Conservation (phyloP, 768 basidiomycete genomes). For the Boletus patriciae region DNA sequence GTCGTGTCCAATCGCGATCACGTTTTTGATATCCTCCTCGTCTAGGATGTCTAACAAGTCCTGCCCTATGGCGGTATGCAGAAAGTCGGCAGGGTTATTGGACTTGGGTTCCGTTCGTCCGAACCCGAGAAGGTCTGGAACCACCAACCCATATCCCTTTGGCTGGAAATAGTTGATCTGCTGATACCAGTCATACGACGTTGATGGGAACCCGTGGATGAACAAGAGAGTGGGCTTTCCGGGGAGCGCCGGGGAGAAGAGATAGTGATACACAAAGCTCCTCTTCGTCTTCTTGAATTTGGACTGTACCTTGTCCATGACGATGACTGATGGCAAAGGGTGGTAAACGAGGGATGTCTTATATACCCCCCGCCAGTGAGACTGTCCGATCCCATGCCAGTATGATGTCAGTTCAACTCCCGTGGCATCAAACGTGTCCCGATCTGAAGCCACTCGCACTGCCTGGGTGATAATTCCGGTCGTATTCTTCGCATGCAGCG, state of each 20-base stretch:
- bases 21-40: constrained; percentile 32
- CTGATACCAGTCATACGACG: constrained; percentile 43
- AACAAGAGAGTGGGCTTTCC: constrained; percentile 42
- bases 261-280: constrained; percentile 39
- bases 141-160: constrained; percentile 44
- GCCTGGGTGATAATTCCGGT: constrained; percentile 10
- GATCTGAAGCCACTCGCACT: constrained; percentile 17
- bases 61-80: constrained; percentile 24
- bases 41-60: constrained; percentile 43
- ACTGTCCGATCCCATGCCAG: constrained; percentile 15
- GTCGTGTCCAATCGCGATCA: constrained; percentile 42
- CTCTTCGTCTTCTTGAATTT: constrained; percentile 38
- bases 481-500: constrained; percentile 1
- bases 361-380: constrained; percentile 5
- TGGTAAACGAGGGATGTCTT: background rate
- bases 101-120: constrained; percentile 47
- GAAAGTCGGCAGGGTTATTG: constrained; percentile 27
- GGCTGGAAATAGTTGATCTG: constrained; percentile 40
- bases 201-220: constrained; percentile 47
- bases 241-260: constrained; percentile 24
- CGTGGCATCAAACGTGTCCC: constrained; percentile 17
- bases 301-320: constrained; percentile 28
- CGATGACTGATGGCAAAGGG: background rate
- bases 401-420: constrained; percentile 7
- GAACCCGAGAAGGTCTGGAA: constrained; percentile 49